Percentiles rank a stretch among this genome's conserved stretches.
Conservation (phyloP, 331 rosid genomes). For the Pyrus hybrid region DNA sequence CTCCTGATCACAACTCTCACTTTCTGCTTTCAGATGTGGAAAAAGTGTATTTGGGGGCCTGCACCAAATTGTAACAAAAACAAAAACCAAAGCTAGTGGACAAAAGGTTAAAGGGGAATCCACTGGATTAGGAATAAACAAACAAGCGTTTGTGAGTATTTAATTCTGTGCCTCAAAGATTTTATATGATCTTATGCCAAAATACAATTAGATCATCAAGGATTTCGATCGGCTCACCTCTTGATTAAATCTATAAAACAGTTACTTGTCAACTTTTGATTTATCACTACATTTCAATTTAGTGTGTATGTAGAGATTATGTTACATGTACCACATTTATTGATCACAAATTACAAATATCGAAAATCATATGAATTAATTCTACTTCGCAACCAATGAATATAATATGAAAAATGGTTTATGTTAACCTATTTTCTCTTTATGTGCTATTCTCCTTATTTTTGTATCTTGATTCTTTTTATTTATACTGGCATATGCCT, state of each 20-base stretch:
- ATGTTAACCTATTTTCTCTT: not conserved
- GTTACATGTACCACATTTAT: not conserved
- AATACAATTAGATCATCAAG: not conserved
- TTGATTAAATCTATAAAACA: not conserved
- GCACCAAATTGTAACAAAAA: constrained; percentile 4
- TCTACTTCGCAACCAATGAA: not conserved
- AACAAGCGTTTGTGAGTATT: not conserved
- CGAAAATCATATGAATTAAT: not conserved
- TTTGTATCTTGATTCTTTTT: no score
- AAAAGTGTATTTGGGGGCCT: constrained; percentile 21
- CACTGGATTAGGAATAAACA: constrained; percentile 1
- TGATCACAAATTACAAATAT: not conserved
- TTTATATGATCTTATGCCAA: not conserved
- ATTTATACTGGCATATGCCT: no score
- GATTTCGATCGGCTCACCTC: not conserved
- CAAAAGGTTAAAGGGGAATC: not conserved
- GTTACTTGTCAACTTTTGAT: not conserved
- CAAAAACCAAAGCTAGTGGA: constrained; percentile 13
- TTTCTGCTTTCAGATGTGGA: constrained; percentile 15
- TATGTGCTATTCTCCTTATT: no score
- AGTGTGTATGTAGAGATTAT: not conserved
- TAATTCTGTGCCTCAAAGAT: not conserved
- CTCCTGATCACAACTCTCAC: not conserved
- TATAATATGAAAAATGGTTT: not conserved
- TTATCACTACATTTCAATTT: not conserved